phyloP scores from a whole-genome alignment of 2,329 filamentous ascomycete genomes.

The Monosporascus sp. region DNA sequence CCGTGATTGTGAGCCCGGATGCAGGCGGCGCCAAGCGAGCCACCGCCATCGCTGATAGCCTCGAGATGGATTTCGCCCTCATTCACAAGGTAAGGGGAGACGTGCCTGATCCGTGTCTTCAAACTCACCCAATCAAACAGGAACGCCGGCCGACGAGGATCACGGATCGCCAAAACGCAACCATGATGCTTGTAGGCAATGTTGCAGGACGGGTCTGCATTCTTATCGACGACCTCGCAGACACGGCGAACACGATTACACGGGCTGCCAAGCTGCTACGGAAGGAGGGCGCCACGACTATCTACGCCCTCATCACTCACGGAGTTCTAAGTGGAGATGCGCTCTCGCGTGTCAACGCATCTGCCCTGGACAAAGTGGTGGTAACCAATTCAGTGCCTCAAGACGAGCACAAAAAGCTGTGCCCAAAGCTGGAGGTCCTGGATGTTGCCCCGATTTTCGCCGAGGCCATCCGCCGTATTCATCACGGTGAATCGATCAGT shows the following conservation, averaged over 20 bases:
- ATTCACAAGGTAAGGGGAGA: constrained; percentile 80
- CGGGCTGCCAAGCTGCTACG: constrained; percentile 94
- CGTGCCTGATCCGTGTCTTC: constrained; percentile 20
- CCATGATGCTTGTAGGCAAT: constrained; percentile 92
- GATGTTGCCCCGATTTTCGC: constrained; percentile 90
- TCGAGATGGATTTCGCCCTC: constrained; percentile 92
- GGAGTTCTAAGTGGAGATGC: constrained; percentile 94
- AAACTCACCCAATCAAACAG: constrained; percentile 42
- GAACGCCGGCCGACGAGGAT: constrained; percentile 86
- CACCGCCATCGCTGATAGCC: constrained; percentile 86
- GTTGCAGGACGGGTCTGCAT: constrained; percentile 79
- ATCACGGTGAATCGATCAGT: constrained; percentile 97
- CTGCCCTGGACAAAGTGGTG: constrained; percentile 84
- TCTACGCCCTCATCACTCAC: constrained; percentile 91
- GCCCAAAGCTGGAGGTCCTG: constrained; percentile 85
- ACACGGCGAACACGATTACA: constrained; percentile 96
- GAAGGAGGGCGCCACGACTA: constrained; percentile 85
- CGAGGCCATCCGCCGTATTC: constrained; percentile 90
- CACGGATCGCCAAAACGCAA: constrained; percentile 82
- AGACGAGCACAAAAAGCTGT: constrained; percentile 68
- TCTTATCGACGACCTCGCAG: constrained; percentile 87
- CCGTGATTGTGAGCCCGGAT: constrained; percentile 92
- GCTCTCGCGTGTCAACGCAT: constrained; percentile 89
- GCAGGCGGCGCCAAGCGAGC: constrained; percentile 95
- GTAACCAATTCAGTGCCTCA: constrained; percentile 96